Evolutionary conservation across 2,329 filamentous ascomycete species (phyloP), one percentile per base, ranked within the genome.

Genomic region (Cladorrhinum sp.): DNA sequence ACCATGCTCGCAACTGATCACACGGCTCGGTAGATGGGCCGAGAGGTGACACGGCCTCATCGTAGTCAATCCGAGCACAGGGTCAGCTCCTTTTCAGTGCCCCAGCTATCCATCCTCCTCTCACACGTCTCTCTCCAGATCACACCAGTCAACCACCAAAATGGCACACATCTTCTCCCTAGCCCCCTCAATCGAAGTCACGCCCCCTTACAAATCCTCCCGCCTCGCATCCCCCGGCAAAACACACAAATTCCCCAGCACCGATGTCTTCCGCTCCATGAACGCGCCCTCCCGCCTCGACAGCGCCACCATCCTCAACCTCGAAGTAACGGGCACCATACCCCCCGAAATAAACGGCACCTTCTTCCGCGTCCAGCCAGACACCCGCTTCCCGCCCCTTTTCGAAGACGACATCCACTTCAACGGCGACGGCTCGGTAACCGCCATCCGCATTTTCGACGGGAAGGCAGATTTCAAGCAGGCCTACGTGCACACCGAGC

Each of bases 311-410:
- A 68, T 78, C 18, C 69, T 71, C 33, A 69, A 78, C 55, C 66
- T 80, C 2, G 76, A 79, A 56, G 72, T 79, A 8, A 67, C 71
- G 1, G 78, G 79, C 5, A 69, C 71, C 3, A 75, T 81, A 30
- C 79, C 79, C 0, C 58, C 65, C 3, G 77, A 79, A 7, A 79
- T 82, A 46, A 69, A 77, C 57, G 79, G 79, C 0, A 79, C 75
- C 0, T 81, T 81, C 63, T 81, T 75, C 65, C 76, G 81, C 2
- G 73, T 83, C 18, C 81, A 82, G 72, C 79, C 80, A 16, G 81
- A 83, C 66, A 79, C 79, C 66, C 76, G 77, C 26, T 85, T 80
- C 67, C 82, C 80, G n/a, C 83, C 79, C 1, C 67, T 80, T 1
- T 84, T 78, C 64, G 81, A 82, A 67, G 79, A 81, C 65, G 82